These are phyloP conservation scores for Lophium mytilinum DNA, from an alignment of 495 filamentous ascomycete species.

Conservation along the genomic window DNA sequence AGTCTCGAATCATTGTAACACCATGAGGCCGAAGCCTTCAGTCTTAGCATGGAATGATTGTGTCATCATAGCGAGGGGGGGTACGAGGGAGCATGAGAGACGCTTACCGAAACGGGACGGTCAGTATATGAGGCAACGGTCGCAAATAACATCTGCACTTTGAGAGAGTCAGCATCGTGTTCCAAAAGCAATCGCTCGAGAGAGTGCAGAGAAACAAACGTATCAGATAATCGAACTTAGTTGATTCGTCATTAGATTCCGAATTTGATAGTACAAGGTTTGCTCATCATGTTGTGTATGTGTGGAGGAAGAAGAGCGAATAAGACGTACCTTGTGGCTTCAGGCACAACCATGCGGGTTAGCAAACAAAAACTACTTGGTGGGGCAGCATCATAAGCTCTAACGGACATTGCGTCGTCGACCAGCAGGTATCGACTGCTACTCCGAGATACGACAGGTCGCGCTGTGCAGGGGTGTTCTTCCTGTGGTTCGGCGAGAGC, in stretches of 20 bases:
- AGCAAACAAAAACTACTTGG: too few relatives aligned
- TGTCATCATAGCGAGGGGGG: slow-evolving; percentile 52
- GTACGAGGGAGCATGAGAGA: slow-evolving; percentile 21
- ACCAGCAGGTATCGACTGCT: too few relatives aligned
- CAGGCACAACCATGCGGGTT: neutral
- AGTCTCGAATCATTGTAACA: slow-evolving; percentile 60
- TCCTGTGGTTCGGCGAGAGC: too few relatives aligned
- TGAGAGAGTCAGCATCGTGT: neutral
- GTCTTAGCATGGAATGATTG: slow-evolving; percentile 85
- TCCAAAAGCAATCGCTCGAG: neutral
- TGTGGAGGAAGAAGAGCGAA: slow-evolving; percentile 14
- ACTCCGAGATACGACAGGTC: too few relatives aligned
- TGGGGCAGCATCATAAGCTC: too few relatives aligned
- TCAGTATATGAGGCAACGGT: too few relatives aligned
- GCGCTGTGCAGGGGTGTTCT: too few relatives aligned
- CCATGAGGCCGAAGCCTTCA: slow-evolving; percentile 62
- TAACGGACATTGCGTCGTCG: too few relatives aligned
- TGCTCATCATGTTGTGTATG: slow-evolving; percentile 45
- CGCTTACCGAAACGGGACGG: slow-evolving; percentile 14
- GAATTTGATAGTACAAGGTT: slow-evolving; percentile 59
- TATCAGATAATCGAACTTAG: slow-evolving; percentile 48
- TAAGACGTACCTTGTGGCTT: slow-evolving; percentile 10
- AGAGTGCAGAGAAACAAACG: neutral
- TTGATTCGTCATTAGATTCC: slow-evolving; percentile 44
- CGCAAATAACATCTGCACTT: neutral